Base-by-base conservation (phyloP, 495 filamentous ascomycete genomes). In the Cudoniella acicularis region DNA sequence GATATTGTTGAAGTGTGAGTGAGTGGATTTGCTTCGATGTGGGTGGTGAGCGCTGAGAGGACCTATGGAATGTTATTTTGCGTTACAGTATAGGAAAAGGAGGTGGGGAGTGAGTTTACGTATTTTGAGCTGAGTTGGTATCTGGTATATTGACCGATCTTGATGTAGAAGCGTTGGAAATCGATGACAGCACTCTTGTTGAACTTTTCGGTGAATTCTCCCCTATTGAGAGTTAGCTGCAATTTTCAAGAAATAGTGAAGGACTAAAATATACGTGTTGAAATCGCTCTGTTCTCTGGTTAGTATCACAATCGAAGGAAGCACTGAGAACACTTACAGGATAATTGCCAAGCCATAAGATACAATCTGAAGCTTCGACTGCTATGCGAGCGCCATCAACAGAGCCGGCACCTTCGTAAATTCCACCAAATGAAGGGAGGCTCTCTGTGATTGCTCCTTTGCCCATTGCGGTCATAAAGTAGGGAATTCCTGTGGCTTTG, bases 91-190 rank as follows among this genome's bases (percentile, higher is more conserved):
- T 43, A 2, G 1, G 24, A 40, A 2, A 25, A 50, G 8, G 30
- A 20, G 8, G 11, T 13, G 50, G 41, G 46, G 17, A 40, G 6
- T 16, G 11, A 53, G 23, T 59, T 59, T 49, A 73, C 64, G 53
- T 67, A 59, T 59, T 69, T 72, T 57, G 72, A 72, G 17, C 50
- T 59, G 13, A 70, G 69, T 36, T 70, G 52, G 58, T 65, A 70
- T 48, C 67, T 58, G 10, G 51, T 59, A 2, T 58, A 56, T 10
- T n/a, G n/a, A n/a, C 64, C 65, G 17, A 75, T 64, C 24, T 67
- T 70, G 58, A 73, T 56, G 20, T 18, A 71, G 66, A 75, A 75
- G 13, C 69, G 64, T 61, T 76, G 75, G 26, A 77, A 72, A 50
- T 75, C 72, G 30, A 77, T 65, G 23, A 69, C 59, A 6, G 52